These are phyloP conservation scores for Cenococcum geophilum DNA, from an alignment of 495 filamentous ascomycete genomes.

Conservation along the genomic window DNA sequence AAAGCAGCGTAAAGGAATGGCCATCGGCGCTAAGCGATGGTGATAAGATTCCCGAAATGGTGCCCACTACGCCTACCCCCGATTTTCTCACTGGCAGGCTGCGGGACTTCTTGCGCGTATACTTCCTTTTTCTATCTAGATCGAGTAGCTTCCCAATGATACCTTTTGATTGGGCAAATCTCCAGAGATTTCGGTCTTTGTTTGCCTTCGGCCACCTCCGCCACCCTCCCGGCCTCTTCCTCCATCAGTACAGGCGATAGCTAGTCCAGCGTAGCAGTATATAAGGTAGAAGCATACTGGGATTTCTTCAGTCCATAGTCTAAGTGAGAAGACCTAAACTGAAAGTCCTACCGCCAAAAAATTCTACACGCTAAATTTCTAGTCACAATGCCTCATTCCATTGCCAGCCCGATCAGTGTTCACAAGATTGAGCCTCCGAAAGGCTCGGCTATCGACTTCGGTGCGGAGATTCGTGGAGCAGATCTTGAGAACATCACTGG, in stretches of 20 bases:
- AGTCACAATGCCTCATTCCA: slow-evolving; percentile 18
- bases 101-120: background rate
- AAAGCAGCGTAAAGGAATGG: background rate
- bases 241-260: background rate
- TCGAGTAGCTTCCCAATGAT: background rate
- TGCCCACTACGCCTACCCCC: background rate
- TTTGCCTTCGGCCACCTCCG: slow-evolving; percentile 8
- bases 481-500: slow-evolving; percentile 18
- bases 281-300: background rate
- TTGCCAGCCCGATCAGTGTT: slow-evolving; percentile 14
- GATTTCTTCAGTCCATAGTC: background rate
- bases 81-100: background rate
- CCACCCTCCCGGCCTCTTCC: background rate
- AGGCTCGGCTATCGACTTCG: slow-evolving; percentile 20
- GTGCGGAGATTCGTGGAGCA: slow-evolving; percentile 19
- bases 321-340: background rate
- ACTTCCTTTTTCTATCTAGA: background rate
- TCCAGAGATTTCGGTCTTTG: background rate
- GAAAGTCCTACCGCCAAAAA: background rate
- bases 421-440: slow-evolving; percentile 15
- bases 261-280: background rate
- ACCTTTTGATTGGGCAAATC: background rate
- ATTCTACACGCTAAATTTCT: background rate
- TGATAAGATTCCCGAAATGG: background rate
- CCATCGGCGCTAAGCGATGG: background rate